Base-by-base conservation (phyloP, 139 green algal genomes). In the Ostreobium quekettii region DNA sequence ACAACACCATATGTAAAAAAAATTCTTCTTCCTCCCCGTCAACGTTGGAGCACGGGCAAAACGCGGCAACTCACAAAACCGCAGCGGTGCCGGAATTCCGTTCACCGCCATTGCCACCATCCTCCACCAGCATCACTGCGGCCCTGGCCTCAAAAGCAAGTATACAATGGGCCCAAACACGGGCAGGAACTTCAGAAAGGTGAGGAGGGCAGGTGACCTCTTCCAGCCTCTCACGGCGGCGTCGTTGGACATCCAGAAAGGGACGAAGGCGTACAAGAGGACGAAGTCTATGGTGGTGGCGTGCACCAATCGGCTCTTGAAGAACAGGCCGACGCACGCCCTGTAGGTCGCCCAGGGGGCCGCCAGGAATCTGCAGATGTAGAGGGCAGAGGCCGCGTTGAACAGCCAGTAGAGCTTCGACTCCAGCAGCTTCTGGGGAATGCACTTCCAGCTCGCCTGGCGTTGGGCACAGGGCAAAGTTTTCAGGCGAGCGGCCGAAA, bases 171-270 rank as follows among this genome's bases (percentile, higher is more conserved):
- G n/a, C n/a, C n/a, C n/a, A n/a, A n/a, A n/a, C n/a, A n/a, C n/a
- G n/a, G n/a, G n/a, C n/a, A n/a, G n/a, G n/a, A n/a, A n/a, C n/a
- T n/a, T n/a, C n/a, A n/a, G n/a, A n/a, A n/a, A n/a, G n/a, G n/a
- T n/a, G n/a, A n/a, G n/a, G n/a, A n/a, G n/a, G n/a, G n/a, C n/a
- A n/a, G n/a, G n/a, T n/a, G n/a, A n/a, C n/a, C n/a, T n/a, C n/a
- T 87, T 67, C 87, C 87, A 96, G n/a, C 81, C 67, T 26, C 90
- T 72, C 28, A 72, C 63, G 31, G 83, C 30, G 3, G 90, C 89
- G 71, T 96, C 90, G 66, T 89, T 88, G 6, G 48, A 74, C 74
- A 96, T 87, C 88, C 90, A 96, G 65, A 94, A 92, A 4, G 88
- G 88, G 3, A 76, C 71, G 36, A 95, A 78, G 0, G 75, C 46